Conservation (phyloP, 2,329 filamentous ascomycete genomes). For the Podosphaera xanthii region DNA sequence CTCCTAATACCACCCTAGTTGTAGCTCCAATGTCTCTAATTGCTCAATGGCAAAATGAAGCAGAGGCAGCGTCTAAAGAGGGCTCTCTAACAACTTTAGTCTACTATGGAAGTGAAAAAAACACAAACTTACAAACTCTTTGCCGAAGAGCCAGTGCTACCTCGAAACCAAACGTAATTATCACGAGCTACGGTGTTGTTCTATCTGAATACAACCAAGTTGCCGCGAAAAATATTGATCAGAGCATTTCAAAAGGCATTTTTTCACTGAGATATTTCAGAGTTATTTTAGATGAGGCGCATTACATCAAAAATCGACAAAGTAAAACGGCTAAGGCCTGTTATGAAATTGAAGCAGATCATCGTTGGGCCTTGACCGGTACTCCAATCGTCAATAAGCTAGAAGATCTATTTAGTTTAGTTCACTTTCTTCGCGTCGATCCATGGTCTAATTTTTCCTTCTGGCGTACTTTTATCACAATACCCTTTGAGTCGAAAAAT, state of each 20-base stretch:
- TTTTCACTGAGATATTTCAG: slow-evolving; percentile 92
- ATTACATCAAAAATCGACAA: slow-evolving; percentile 72
- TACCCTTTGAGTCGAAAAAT: slow-evolving; percentile 88
- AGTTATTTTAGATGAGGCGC: slow-evolving; percentile 84
- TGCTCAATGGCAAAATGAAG: slow-evolving; percentile 94
- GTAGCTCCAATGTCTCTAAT: slow-evolving; percentile 93
- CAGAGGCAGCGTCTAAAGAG: slow-evolving; percentile 66
- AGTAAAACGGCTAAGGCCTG: slow-evolving; percentile 92
- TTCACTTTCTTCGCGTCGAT: slow-evolving; percentile 80
- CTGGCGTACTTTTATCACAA: slow-evolving; percentile 96
- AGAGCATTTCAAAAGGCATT: slow-evolving; percentile 43
- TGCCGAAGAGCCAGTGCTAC: slow-evolving; percentile 53
- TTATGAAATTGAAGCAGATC: slow-evolving; percentile 64
- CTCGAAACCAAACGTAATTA: slow-evolving; percentile 68
- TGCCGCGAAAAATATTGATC: slow-evolving; percentile 39
- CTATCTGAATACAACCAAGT: slow-evolving; percentile 74
- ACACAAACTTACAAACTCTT: slow-evolving; percentile 50
- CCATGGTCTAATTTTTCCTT: slow-evolving; percentile 98
- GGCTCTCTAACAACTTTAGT: slow-evolving; percentile 67
- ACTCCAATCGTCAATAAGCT: slow-evolving; percentile 93
- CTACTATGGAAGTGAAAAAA: slow-evolving; percentile 82
- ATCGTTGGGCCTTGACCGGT: slow-evolving; percentile 84
- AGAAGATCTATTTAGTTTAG: slow-evolving; percentile 82
- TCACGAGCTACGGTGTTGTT: slow-evolving; percentile 84
- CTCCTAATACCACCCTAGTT: slow-evolving; percentile 77